These are phyloP conservation scores for Asterochloris erici DNA, from an alignment of 139 green algal species.

Conservation along the genomic window DNA sequence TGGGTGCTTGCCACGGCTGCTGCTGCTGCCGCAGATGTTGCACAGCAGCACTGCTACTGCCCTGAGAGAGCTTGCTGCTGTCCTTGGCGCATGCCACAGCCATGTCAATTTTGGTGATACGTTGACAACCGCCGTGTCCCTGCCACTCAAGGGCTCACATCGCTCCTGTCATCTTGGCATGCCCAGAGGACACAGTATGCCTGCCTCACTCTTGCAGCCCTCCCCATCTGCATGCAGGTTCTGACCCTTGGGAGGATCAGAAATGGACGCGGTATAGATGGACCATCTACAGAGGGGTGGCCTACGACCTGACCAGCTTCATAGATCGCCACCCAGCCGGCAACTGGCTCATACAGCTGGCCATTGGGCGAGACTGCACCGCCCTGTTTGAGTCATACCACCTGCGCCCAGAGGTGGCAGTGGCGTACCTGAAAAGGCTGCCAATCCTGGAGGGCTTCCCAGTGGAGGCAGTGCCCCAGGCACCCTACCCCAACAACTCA, in stretches of 20 bases:
- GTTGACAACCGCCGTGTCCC: too few species aligned
- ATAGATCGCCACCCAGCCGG: constrained; percentile 60
- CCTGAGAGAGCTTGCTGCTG: too few species aligned
- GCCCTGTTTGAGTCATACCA: constrained; percentile 85
- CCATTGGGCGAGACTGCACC: constrained; percentile 72
- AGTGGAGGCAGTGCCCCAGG: constrained; percentile 64
- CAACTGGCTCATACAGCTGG: constrained; percentile 73
- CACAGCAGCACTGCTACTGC: too few species aligned
- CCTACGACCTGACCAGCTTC: constrained; percentile 54
- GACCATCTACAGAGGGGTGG: constrained; percentile 64
- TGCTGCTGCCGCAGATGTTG: too few species aligned
- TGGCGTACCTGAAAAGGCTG: constrained; percentile 52
- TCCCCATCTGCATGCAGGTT: too few species aligned
- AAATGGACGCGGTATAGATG: constrained; percentile 41
- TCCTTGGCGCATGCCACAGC: too few species aligned
- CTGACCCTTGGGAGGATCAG: background rate
- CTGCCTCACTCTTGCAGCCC: too few species aligned
- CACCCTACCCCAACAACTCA: constrained; percentile 75
- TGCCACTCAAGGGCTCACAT: too few species aligned
- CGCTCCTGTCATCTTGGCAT: too few species aligned
- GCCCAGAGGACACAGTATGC: too few species aligned
- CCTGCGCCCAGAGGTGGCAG: constrained; percentile 66
- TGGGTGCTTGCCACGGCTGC: too few species aligned
- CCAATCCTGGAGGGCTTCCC: constrained; percentile 75
- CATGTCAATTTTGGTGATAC: too few species aligned